Conservation (phyloP, 192 early-diverging fungal species). For the Cladochytrium replicatum region DNA sequence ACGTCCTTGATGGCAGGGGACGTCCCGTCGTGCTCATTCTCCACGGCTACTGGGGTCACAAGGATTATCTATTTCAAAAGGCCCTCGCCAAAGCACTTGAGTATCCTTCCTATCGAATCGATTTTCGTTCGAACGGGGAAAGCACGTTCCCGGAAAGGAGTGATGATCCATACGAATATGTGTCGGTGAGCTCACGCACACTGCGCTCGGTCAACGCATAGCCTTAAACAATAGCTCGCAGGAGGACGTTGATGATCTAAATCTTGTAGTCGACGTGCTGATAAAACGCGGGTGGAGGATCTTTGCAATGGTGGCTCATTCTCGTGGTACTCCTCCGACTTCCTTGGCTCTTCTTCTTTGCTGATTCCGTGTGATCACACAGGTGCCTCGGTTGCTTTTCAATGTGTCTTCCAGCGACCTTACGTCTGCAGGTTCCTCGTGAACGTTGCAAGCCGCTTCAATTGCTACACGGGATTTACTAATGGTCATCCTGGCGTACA, state of each 20-base stretch:
- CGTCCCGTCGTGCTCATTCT: too few relatives aligned
- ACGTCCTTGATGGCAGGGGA: too few relatives aligned
- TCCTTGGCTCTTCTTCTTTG: too few relatives aligned
- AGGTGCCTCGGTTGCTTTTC: not conserved
- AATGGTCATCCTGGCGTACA: not conserved
- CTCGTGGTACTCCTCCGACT: constrained; percentile 21
- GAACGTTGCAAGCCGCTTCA: not conserved
- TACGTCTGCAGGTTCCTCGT: not conserved
- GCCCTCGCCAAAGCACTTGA: too few relatives aligned
- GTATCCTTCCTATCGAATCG: constrained; percentile 33
- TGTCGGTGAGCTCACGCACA: not conserved
- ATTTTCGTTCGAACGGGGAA: constrained; percentile 34
- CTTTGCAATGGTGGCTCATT: constrained; percentile 29
- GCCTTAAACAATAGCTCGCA: constrained; percentile 9
- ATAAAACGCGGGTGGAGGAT: constrained; percentile 20
- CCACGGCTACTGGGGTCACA: too few relatives aligned
- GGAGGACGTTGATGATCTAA: constrained; percentile 22
- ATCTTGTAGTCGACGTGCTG: constrained; percentile 22
- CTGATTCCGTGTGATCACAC: not conserved
- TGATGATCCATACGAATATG: not conserved
- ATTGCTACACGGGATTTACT: not conserved
- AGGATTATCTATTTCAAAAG: too few relatives aligned
- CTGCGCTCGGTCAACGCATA: not conserved
- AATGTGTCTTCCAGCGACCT: not conserved
- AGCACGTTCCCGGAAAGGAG: constrained; percentile 22